These are phyloP conservation scores for Candida cerambycidarum DNA, from an alignment of 805 yeast species.

Conservation along the genomic window DNA sequence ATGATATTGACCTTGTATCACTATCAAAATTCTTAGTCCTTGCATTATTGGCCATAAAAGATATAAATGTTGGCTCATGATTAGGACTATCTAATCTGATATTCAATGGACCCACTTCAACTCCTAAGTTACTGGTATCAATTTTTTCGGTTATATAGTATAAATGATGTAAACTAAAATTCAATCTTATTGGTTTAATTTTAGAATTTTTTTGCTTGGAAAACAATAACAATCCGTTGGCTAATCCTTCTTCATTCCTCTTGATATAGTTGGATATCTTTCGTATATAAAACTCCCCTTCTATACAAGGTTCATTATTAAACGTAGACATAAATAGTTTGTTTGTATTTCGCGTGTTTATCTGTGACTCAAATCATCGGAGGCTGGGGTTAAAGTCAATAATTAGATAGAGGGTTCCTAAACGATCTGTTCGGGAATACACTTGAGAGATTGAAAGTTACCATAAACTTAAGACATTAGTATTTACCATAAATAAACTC, in stretches of 20 bases:
- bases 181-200: slow-evolving; percentile 54
- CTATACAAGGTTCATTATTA: slow-evolving; percentile 38
- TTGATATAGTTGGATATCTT: slow-evolving; percentile 53
- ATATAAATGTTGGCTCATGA: slow-evolving; percentile 53
- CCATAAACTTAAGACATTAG: too few relatives aligned
- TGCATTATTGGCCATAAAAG: slow-evolving; percentile 60
- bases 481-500: too few relatives aligned
- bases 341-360: background rate
- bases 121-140: slow-evolving; percentile 45
- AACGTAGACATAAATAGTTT: slow-evolving; percentile 26
- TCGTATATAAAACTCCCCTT: slow-evolving; percentile 59
- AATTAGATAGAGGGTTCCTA: too few relatives aligned
- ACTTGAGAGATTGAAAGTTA: too few relatives aligned
- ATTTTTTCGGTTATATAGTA: slow-evolving; percentile 61
- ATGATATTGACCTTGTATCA: slow-evolving; percentile 51
- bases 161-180: slow-evolving; percentile 62
- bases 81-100: slow-evolving; percentile 58
- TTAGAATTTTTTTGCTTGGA: slow-evolving; percentile 36
- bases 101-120: slow-evolving; percentile 62
- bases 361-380: too few relatives aligned
- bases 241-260: slow-evolving; percentile 57
- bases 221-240: slow-evolving; percentile 57
- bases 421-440: too few relatives aligned
- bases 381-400: too few relatives aligned
- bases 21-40: slow-evolving; percentile 40